phyloP scores from a whole-genome alignment of 1,139 yeast species.

The Debaryomyces nepalensis region DNA sequence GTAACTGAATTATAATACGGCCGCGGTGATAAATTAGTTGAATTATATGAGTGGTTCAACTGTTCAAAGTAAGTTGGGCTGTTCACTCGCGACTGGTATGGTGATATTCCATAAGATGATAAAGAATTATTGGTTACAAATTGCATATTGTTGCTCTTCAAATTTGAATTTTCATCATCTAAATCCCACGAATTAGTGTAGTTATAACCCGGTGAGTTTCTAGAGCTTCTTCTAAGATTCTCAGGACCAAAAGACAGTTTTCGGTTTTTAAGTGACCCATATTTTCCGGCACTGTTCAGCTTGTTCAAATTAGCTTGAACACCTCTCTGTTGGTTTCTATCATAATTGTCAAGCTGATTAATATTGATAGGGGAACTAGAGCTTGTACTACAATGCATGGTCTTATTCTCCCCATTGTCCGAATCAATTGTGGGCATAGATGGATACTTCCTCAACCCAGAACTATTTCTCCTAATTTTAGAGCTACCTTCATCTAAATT shows the following conservation, averaged over 20 bases:
- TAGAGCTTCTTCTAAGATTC: neutral
- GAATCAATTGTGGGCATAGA: conserved; percentile 11
- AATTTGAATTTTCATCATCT: conserved; percentile 43
- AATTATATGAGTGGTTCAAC: conserved; percentile 14
- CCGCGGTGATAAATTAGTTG: conserved; percentile 7
- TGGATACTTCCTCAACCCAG: conserved; percentile 13
- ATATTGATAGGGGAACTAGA: neutral
- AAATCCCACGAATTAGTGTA: conserved; percentile 29
- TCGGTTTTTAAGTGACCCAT: too few relatives aligned
- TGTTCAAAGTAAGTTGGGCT: conserved; percentile 23
- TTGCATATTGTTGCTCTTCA: conserved; percentile 35
- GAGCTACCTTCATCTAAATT: conserved; percentile 13
- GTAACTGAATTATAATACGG: conserved; percentile 10
- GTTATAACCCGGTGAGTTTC: neutral
- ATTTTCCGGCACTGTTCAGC: too few relatives aligned
- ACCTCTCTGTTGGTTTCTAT: neutral
- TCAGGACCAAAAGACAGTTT: neutral
- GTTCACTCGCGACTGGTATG: conserved; percentile 9
- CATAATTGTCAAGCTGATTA: neutral
- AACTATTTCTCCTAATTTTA: neutral
- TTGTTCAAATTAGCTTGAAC: too few relatives aligned
- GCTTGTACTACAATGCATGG: neutral
- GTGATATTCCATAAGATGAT: conserved; percentile 20
- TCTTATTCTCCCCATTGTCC: neutral
- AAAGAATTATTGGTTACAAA: conserved; percentile 16